Evolutionary conservation across 495 filamentous ascomycete species (phyloP).

Genomic region (Xylaria longipes): DNA sequence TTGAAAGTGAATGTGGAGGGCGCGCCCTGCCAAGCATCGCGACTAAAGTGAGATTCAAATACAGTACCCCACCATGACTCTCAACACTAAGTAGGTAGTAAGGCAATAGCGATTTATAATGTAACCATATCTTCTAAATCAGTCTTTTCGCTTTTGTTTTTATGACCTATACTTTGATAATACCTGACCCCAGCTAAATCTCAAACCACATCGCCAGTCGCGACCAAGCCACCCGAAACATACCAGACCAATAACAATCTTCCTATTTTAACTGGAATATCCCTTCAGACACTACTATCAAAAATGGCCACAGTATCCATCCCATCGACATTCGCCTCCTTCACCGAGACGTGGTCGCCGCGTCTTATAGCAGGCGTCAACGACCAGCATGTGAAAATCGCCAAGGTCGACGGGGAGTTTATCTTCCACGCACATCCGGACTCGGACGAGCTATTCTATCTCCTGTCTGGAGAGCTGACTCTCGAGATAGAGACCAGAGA

Average conservation of each 20-base stretch:
- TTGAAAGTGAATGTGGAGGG: not conserved
- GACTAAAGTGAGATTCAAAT: not conserved
- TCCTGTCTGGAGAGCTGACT: not conserved
- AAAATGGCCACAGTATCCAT: conserved; percentile 2
- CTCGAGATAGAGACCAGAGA: not conserved
- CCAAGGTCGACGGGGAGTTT: not conserved
- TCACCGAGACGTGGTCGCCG: conserved; percentile 10
- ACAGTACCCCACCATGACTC: not conserved
- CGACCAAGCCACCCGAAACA: not conserved
- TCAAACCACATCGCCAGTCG: not conserved
- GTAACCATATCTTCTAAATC: not conserved
- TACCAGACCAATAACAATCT: not conserved
- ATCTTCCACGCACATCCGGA: conserved; percentile 12
- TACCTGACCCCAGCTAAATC: not conserved
- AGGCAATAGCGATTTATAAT: not conserved
- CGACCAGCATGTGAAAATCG: conserved; percentile 4
- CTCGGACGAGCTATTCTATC: conserved; percentile 13
- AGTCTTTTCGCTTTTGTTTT: not conserved
- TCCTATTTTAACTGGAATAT: not conserved
- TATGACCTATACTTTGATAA: not conserved
- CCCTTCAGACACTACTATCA: not conserved
- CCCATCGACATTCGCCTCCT: conserved; percentile 2
- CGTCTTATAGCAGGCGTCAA: conserved; percentile 11
- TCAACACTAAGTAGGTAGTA: not conserved
- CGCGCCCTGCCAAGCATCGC: not conserved